phyloP scores from a whole-genome alignment of 495 filamentous ascomycete species.

The Cenococcum geophilum region DNA sequence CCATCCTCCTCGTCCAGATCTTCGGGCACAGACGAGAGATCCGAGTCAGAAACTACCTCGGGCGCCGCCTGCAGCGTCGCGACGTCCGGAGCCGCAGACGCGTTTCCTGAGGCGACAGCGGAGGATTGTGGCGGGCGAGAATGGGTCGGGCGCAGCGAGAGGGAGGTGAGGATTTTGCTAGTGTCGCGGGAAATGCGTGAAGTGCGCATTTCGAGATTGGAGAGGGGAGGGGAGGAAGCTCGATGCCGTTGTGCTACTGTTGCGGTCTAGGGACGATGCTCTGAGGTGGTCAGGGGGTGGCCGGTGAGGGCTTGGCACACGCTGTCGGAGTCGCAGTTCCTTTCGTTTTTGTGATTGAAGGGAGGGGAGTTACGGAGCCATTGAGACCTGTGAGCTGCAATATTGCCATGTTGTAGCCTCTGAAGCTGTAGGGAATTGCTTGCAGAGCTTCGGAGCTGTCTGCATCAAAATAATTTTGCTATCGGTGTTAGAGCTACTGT shows the following conservation, averaged over 20 bases:
- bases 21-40: conserved; percentile 6
- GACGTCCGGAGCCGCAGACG: neutral
- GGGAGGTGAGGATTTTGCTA: conserved; percentile 45
- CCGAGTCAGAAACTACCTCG: neutral
- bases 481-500: too few relatives aligned
- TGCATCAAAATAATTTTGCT: too few relatives aligned
- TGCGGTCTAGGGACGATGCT: neutral
- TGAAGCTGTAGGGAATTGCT: too few relatives aligned
- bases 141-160: neutral
- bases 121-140: conserved; percentile 41
- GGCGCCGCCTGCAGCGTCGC: neutral
- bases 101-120: conserved; percentile 26
- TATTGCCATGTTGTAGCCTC: too few relatives aligned
- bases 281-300: neutral
- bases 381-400: neutral
- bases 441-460: too few relatives aligned
- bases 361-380: neutral
- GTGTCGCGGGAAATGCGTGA: conserved; percentile 56
- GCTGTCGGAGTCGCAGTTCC: neutral
- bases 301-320: neutral
- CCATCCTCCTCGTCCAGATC: conserved; percentile 9
- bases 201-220: conserved; percentile 49
- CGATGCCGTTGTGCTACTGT: too few relatives aligned
- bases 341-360: neutral
- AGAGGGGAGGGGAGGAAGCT: too few relatives aligned